Base-by-base conservation (phyloP, 805 yeast species). In the Alloascoidea africana region DNA sequence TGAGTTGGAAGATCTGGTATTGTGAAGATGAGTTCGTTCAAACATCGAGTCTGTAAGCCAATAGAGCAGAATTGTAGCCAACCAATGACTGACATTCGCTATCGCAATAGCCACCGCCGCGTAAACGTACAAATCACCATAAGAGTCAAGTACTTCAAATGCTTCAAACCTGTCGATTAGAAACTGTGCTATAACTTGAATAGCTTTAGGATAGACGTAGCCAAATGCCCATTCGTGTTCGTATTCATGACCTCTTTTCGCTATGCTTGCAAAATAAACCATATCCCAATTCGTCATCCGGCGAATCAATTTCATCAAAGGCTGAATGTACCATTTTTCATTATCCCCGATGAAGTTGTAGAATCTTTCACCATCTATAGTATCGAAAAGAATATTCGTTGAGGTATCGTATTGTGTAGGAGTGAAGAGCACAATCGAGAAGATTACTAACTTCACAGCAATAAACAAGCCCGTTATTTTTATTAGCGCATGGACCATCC, bases 221-320 rank as follows among this genome's bases (percentile, higher is more conserved):
- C 93, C 75, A 52, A 84, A 89, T 3, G 93, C 96, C 66, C 73
- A 81, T 56, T 86, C 94, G 53, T 89, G 95, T 55, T 89, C 97
- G 55, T 65, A 87, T n/a, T 58, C 53, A 2, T 64, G 57, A 0
- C 67, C 73, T 13, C 67, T 54, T 5, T 55, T 51, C 23, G 81
- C 71, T 39, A 76, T 53, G 34, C 75, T 72, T 13, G 69, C 53
- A 49, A 81, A 86, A 54, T 76, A 86, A 0, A 86, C 91, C 1
- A 77, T 66, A 53, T 89, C 98, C 97, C 97, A 89, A 3, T 76
- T 66, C 17, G 82, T 58, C 3, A 84, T 60, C 39, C 56, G 46
- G 17, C 44, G 34, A 4, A 55, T 48, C 6, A 49, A 17, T 39
- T 39, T 38, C 14, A 42, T 40, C 5, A 36, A 5, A 34, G 18